These are phyloP conservation scores for Leccinum huronense DNA, from an alignment of 1,284 basidiomycete species.

Conservation along the genomic window DNA sequence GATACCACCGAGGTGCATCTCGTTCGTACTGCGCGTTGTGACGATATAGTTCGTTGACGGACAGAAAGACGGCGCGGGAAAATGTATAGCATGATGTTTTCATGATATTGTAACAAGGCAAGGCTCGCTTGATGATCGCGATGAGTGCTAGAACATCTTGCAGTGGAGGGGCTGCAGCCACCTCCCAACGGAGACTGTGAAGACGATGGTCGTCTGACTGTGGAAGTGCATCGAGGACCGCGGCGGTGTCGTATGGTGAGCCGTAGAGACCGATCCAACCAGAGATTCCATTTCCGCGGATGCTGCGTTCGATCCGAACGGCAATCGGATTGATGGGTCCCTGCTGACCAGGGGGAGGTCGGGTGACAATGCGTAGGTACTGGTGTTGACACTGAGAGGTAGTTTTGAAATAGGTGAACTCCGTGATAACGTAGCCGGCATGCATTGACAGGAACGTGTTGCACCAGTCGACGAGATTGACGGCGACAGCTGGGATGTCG, in stretches of 20 bases:
- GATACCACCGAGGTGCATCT: background rate
- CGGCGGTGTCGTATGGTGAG: background rate
- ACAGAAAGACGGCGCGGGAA: background rate
- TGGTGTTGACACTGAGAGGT: background rate
- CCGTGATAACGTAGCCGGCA: too few relatives aligned
- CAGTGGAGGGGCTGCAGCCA: too few relatives aligned
- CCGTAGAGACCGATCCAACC: background rate
- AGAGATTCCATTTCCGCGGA: background rate
- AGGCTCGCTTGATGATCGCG: fast-evolving
- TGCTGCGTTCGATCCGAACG: background rate
- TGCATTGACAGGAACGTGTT: too few relatives aligned
- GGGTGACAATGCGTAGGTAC: background rate
- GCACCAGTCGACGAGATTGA: too few relatives aligned
- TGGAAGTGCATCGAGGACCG: background rate
- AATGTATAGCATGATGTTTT: background rate
- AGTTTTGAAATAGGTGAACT: too few relatives aligned
- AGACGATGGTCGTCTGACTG: too few relatives aligned
- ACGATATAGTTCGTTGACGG: background rate
- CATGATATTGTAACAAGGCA: background rate
- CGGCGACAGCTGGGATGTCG: too few relatives aligned
- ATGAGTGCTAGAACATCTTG: background rate
- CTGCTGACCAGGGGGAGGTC: background rate
- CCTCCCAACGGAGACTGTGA: too few relatives aligned
- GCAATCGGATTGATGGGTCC: background rate
- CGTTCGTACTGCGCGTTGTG: background rate